These are phyloP conservation scores for Middelhovenomyces tepae DNA, from an alignment of 805 yeast species.

Conservation along the genomic window DNA sequence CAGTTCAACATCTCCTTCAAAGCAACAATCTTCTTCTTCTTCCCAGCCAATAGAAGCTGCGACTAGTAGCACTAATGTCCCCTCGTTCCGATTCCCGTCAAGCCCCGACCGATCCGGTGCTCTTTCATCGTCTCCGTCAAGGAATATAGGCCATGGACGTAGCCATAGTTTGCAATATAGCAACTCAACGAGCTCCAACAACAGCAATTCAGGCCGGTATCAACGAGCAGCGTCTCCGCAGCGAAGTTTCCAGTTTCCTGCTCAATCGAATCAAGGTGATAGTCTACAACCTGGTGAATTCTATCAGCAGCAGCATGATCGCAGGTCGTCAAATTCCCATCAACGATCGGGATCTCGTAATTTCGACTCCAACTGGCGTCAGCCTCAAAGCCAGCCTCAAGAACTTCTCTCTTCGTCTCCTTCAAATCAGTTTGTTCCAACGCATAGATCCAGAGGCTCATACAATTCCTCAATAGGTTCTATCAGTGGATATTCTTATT, in stretches of 20 bases:
- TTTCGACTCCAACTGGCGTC: conserved; percentile 21
- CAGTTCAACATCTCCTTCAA: conserved; percentile 6
- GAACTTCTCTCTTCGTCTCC: conserved; percentile 10
- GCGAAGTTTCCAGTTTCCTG: conserved; percentile 58
- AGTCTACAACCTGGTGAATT: no score
- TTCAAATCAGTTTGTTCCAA: conserved; percentile 49
- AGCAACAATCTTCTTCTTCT: conserved; percentile 3
- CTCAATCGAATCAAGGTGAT: conserved; percentile 23
- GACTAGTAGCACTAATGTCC: conserved; percentile 3
- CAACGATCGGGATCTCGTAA: conserved; percentile 32
- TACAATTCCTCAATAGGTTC: conserved; percentile 44
- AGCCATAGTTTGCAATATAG: conserved; percentile 13
- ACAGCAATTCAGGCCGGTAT: conserved; percentile 28
- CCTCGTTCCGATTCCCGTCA: conserved; percentile 7
- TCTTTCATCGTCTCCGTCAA: neutral
- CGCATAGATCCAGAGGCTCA: conserved; percentile 71
- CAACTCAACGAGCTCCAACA: conserved; percentile 18
- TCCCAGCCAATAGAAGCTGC: conserved; percentile 1
- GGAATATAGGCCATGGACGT: conserved; percentile 11
- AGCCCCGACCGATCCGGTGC: conserved; percentile 3
- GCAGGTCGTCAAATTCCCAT: no score
- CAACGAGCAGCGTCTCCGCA: conserved; percentile 34
- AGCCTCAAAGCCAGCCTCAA: conserved; percentile 9
- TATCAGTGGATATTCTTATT: conserved; percentile 21
- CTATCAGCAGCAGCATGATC: no score